Conservation (phyloP, 768 basidiomycete species). For the Suillus plorans region DNA sequence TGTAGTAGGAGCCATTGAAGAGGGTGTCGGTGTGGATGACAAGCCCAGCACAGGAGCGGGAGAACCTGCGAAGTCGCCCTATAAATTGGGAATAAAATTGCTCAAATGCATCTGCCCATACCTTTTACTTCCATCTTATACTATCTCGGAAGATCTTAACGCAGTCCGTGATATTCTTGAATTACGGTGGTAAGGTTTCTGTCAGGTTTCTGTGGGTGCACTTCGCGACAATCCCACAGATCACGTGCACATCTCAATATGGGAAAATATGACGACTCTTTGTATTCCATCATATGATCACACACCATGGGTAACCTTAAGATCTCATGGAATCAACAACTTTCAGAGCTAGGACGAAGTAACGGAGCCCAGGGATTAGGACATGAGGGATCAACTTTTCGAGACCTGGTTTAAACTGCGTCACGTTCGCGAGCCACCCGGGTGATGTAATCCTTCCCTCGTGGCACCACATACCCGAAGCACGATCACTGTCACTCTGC, state of each 20-base stretch:
- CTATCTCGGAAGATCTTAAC: neutral
- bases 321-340: constrained; percentile 47
- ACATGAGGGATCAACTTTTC: neutral
- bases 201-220: neutral
- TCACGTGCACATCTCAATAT: neutral
- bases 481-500: neutral
- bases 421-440: neutral
- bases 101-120: neutral
- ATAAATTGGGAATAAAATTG: neutral
- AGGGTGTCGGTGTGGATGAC: constrained; percentile 17
- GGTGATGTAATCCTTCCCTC: neutral
- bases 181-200: neutral
- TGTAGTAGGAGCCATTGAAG: constrained; percentile 14
- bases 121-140: constrained; percentile 8
- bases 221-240: constrained; percentile 1
- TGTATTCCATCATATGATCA: neutral
- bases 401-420: neutral
- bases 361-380: constrained; percentile 45
- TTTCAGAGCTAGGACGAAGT: constrained; percentile 52
- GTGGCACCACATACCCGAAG: neutral
- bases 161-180: constrained; percentile 1
- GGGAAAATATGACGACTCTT: too few species aligned
- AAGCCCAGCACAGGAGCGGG: constrained; percentile 9
- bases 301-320: neutral
- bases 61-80: constrained; percentile 9